Conservation (phyloP, 2,329 filamentous ascomycete genomes). For the Monosporascus cannonballus region DNA sequence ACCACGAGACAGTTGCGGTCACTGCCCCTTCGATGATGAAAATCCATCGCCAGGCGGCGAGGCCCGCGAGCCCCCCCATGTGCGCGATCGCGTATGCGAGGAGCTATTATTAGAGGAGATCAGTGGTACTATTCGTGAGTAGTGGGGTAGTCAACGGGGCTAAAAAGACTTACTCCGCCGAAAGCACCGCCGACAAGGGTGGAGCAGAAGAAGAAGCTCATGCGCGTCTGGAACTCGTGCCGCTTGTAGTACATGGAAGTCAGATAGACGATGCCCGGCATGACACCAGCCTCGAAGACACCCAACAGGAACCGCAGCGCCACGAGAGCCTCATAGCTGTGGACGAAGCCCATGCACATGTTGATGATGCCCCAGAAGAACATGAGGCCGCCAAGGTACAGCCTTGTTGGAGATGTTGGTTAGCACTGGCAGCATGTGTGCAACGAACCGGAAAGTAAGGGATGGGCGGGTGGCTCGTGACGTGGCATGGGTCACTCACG, state of each 20-base stretch:
- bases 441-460: not conserved
- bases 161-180: conserved; percentile 27
- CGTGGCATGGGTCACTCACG: conserved; percentile 10
- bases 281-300: conserved; percentile 38
- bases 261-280: conserved; percentile 40
- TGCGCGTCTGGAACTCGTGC: conserved; percentile 41
- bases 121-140: too few species aligned
- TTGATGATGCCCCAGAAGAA: conserved; percentile 40
- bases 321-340: conserved; percentile 32
- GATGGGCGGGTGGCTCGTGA: too few species aligned
- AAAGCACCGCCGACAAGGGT: conserved; percentile 36
- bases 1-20: conserved; percentile 27
- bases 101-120: conserved; percentile 21
- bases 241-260: conserved; percentile 44
- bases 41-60: conserved; percentile 44
- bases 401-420: conserved; percentile 2
- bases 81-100: conserved; percentile 42
- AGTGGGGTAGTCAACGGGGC: too few species aligned
- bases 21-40: conserved; percentile 34
- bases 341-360: conserved; percentile 40
- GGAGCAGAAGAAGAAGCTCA: conserved; percentile 37
- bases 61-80: conserved; percentile 35
- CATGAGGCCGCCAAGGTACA: conserved; percentile 32
- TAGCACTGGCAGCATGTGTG: not conserved
- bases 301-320: conserved; percentile 39